phyloP scores from a whole-genome alignment of 352 stramenopile genomes.

The Hyaloperonospora brassicae region DNA sequence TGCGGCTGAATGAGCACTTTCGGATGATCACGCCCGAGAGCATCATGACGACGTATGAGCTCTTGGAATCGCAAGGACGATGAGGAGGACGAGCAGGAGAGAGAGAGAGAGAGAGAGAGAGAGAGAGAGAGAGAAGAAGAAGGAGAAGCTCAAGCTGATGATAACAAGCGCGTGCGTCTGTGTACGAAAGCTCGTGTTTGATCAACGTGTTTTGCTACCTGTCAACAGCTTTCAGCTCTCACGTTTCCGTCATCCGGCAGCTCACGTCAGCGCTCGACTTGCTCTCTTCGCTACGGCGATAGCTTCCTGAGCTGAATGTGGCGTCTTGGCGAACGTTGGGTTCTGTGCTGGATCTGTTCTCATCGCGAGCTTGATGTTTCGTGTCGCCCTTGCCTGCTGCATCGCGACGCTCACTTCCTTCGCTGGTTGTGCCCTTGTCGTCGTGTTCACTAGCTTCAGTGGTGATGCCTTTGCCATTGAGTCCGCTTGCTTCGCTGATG shows the following conservation, averaged over 20 bases:
- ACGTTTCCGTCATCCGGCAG: no score
- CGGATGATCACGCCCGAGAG: slow-evolving; percentile 88
- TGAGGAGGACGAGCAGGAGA: slow-evolving; percentile 11
- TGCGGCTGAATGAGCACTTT: slow-evolving; percentile 84
- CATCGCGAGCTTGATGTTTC: not conserved
- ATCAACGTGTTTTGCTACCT: no score
- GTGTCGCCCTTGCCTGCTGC: not conserved
- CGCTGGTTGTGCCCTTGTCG: not conserved
- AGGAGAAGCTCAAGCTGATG: no score
- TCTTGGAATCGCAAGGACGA: slow-evolving; percentile 27
- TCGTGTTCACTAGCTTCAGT: not conserved
- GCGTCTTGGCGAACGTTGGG: not conserved
- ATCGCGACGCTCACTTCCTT: not conserved
- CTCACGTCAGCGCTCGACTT: no score
- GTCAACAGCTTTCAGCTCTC: no score
- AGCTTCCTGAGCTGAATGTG: not conserved
- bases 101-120: not conserved
- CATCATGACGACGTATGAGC: slow-evolving; percentile 82
- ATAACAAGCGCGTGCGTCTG: no score
- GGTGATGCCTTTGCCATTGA: not conserved
- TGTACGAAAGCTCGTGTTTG: no score
- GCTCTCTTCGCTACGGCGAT: not conserved
- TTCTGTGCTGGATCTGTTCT: not conserved
- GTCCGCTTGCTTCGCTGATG: not conserved
- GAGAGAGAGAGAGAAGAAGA: not conserved